Evolutionary conservation across 768 basidiomycete species (phyloP).

Genomic region (Russula sp.): DNA sequence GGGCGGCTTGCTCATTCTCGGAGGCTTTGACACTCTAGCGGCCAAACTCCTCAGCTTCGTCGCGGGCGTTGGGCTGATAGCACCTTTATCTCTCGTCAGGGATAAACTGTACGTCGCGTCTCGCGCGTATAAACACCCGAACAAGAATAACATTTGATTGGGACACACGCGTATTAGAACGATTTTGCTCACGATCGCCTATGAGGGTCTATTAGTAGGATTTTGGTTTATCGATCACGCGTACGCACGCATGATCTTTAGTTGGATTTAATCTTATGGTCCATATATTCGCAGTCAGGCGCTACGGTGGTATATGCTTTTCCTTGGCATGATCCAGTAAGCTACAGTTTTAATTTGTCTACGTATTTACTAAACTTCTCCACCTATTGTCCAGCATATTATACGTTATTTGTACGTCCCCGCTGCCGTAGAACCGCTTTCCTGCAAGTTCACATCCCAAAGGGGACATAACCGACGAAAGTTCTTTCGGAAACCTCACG

Average conservation of each 20-base stretch:
- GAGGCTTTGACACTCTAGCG: conserved; percentile 84
- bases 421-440: neutral
- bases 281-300: conserved; percentile 52
- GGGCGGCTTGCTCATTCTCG: conserved; percentile 78
- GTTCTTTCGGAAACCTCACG: conserved; percentile 92
- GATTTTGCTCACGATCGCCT: conserved; percentile 74
- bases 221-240: conserved; percentile 96
- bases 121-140: neutral
- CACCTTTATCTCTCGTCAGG: conserved; percentile 80
- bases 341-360: conserved; percentile 24
- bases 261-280: conserved; percentile 10
- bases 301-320: conserved; percentile 79
- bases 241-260: conserved; percentile 49
- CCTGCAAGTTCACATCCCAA: conserved; percentile 1
- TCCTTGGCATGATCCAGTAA: conserved; percentile 83
- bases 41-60: conserved; percentile 93
- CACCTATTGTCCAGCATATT: conserved; percentile 52
- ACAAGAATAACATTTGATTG: neutral
- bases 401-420: conserved; percentile 76
- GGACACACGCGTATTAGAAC: conserved; percentile 50
- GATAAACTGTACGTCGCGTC: conserved; percentile 73
- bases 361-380: conserved; percentile 22
- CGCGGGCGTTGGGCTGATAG: conserved; percentile 80
- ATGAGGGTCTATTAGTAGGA: conserved; percentile 83
- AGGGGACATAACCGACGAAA: conserved; percentile 97